phyloP scores from a whole-genome alignment of 2,329 filamentous ascomycete species.

The Trichoderma harzianum region DNA sequence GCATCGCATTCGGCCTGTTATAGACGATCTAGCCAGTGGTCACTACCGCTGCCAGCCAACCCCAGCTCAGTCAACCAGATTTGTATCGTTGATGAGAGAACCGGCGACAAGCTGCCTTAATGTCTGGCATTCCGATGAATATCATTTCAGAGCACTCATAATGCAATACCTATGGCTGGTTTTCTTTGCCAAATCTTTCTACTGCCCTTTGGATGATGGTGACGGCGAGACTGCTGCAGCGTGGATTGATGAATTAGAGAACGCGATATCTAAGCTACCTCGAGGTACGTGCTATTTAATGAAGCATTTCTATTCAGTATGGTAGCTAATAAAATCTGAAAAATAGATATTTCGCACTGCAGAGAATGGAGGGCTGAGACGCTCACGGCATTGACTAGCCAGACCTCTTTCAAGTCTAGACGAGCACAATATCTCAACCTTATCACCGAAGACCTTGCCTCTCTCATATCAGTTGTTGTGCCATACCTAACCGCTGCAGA shows the following conservation, averaged over 20 bases:
- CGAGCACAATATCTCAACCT: conserved; percentile 29
- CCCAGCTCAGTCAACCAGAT: conserved; percentile 29
- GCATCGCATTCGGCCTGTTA: conserved; percentile 29
- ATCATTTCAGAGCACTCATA: conserved; percentile 35
- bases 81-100: conserved; percentile 35
- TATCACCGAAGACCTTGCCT: conserved; percentile 34
- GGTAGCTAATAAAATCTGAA: background rate
- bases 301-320: background rate
- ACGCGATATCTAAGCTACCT: conserved; percentile 33
- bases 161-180: conserved; percentile 38
- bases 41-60: conserved; percentile 26
- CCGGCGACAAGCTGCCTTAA: conserved; percentile 33
- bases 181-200: conserved; percentile 37
- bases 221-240: conserved; percentile 29
- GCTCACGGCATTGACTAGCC: conserved; percentile 33
- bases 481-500: conserved; percentile 28
- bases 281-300: conserved; percentile 26
- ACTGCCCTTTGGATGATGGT: conserved; percentile 35
- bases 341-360: conserved; percentile 32
- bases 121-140: conserved; percentile 33
- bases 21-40: conserved; percentile 33
- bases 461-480: conserved; percentile 31
- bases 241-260: conserved; percentile 35
- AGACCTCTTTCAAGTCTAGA: conserved; percentile 31
- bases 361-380: conserved; percentile 39